phyloP scores from a whole-genome alignment of 768 basidiomycete genomes.

The Suillus weaverae region DNA sequence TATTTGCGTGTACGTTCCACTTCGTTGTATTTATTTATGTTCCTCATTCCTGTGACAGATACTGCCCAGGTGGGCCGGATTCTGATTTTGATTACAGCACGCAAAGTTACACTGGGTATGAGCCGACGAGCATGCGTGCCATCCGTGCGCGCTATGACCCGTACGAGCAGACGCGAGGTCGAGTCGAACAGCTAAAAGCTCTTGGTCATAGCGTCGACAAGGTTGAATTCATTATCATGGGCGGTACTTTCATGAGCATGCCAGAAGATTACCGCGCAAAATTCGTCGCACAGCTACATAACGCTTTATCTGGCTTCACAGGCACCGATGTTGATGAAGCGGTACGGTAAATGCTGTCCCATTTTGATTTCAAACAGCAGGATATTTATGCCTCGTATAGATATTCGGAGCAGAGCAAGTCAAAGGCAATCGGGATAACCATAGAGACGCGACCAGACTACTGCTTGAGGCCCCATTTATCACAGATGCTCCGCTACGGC shows the following conservation, averaged over 20 bases:
- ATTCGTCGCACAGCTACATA: conserved; percentile 95
- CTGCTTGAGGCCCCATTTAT: conserved; percentile 93
- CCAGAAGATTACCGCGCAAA: conserved; percentile 92
- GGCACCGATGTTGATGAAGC: conserved; percentile 95
- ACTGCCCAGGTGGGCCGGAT: conserved; percentile 98
- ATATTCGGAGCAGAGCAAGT: conserved; percentile 96
- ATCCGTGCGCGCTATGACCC: conserved; percentile 96
- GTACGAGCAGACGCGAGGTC: conserved; percentile 93
- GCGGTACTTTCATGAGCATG: conserved; percentile 99
- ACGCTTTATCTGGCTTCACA: conserved; percentile 93
- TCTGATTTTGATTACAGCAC: conserved; percentile 99
- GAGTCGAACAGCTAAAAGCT: conserved; percentile 93
- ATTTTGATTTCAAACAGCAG: background rate
- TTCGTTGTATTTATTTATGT: background rate
- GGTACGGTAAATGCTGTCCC: conserved; percentile 54
- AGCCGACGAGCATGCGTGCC: conserved; percentile 98
- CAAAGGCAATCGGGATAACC: conserved; percentile 98
- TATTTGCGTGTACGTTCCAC: conserved; percentile 83
- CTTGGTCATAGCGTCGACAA: conserved; percentile 98
- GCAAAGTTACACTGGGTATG: conserved; percentile 92
- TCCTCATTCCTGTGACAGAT: conserved; percentile 45
- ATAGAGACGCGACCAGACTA: conserved; percentile 99
- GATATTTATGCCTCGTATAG: conserved; percentile 35
- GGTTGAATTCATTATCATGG: conserved; percentile 95
- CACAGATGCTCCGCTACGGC: conserved; percentile 98